phyloP scores from a whole-genome alignment of 2,329 filamentous ascomycete species.

The Tolypocladium album region DNA sequence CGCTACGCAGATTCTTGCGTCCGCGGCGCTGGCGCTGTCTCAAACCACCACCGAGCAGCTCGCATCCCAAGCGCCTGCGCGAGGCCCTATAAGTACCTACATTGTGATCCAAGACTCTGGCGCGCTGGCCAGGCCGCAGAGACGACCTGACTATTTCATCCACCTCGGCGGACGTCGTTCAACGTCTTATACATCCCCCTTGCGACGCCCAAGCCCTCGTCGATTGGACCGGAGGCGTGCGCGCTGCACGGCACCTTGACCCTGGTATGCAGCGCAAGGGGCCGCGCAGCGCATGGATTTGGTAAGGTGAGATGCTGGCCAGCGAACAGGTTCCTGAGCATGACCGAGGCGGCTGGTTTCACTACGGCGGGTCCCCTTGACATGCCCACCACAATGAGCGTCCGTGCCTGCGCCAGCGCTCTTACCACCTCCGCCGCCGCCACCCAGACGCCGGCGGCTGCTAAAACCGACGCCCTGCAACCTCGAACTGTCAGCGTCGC shows the following conservation, averaged over 20 bases:
- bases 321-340: constrained; percentile 1
- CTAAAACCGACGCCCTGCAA: not conserved
- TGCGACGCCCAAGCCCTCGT: not conserved
- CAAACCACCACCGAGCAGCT: not conserved
- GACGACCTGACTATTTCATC: not conserved
- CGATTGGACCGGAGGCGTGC: not conserved
- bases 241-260: not conserved
- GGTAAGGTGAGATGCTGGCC: not conserved
- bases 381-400: not conserved
- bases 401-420: constrained; percentile 4
- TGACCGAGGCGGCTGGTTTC: constrained; percentile 17
- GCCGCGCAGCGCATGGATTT: not conserved
- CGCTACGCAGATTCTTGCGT: not conserved
- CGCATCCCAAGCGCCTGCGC: not conserved
- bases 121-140: not conserved
- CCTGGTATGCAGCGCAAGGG: not conserved
- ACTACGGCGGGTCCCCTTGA: constrained; percentile 13
- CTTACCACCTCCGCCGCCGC: constrained; percentile 3
- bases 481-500: not conserved
- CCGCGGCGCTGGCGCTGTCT: not conserved
- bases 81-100: not conserved
- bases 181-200: not conserved
- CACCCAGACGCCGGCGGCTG: not conserved
- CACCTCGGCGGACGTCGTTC: not conserved
- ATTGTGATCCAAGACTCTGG: not conserved